Percentiles rank a stretch among this genome's conserved stretches.
Evolutionary conservation across 768 basidiomycete genomes (phyloP).

Genomic region (Leccinum incarnatum): DNA sequence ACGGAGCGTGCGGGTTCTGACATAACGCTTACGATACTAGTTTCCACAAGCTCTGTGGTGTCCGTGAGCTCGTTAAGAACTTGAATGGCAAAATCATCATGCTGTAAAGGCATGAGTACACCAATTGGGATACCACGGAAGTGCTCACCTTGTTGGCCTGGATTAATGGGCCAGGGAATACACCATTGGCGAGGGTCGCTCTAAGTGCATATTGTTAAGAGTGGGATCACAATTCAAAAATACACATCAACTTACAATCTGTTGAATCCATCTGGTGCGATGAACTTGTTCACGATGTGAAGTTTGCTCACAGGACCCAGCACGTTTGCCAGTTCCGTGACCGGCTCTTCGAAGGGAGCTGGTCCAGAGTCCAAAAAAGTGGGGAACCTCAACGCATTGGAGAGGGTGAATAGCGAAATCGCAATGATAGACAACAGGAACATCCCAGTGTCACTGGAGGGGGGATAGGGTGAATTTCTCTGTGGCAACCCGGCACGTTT

Average conservation of each 20-base stretch:
- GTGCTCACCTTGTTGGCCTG: conserved; percentile 33
- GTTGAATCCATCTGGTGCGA: conserved; percentile 50
- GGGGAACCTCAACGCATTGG: conserved; percentile 3
- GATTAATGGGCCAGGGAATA: conserved; percentile 48
- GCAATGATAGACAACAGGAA: conserved; percentile 6
- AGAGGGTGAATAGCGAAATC: conserved; percentile 5
- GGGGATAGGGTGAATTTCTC: too few species aligned
- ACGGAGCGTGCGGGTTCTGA: background rate
- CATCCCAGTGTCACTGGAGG: background rate
- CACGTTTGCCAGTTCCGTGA: background rate
- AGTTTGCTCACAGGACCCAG: conserved; percentile 27
- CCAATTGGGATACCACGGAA: background rate
- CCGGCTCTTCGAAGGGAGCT: background rate
- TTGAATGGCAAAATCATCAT: conserved; percentile 38
- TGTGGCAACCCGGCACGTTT: too few species aligned
- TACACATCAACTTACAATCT: conserved; percentile 28
- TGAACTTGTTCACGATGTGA: conserved; percentile 36
- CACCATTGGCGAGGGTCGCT: conserved; percentile 42
- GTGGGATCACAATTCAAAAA: background rate
- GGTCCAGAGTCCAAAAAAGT: background rate
- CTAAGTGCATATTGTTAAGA: conserved; percentile 20
- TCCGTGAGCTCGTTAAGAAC: conserved; percentile 35
- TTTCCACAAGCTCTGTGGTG: background rate
- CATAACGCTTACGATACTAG: background rate
- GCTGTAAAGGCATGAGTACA: conserved; percentile 23